These are phyloP conservation scores for Galeopsis tetrahit DNA, from an alignment of 257 asterid species.

Conservation along the genomic window DNA sequence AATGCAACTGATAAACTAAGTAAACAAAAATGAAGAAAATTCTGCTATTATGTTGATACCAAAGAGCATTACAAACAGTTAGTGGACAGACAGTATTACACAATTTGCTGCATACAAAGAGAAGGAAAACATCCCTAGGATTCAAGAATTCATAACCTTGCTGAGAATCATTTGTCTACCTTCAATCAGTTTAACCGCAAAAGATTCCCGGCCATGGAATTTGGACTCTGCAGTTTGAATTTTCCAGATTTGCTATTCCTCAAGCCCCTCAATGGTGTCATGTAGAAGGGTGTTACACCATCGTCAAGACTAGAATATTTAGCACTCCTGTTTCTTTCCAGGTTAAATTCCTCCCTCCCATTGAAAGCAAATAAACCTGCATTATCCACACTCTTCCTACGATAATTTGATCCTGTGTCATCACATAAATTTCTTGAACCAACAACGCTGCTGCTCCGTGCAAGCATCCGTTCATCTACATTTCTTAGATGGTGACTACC, in stretches of 20 bases:
- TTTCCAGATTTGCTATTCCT: slow-evolving; percentile 57
- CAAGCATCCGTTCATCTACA: slow-evolving; percentile 51
- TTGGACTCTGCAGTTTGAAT: slow-evolving; percentile 49
- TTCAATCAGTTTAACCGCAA: slow-evolving; percentile 56
- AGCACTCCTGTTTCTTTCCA: slow-evolving; percentile 50
- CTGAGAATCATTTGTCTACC: slow-evolving; percentile 34
- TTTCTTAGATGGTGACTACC: slow-evolving; percentile 37
- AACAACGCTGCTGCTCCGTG: slow-evolving; percentile 63
- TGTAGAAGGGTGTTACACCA: slow-evolving; percentile 64
- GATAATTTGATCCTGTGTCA: slow-evolving; percentile 45
- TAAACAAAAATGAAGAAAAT: slow-evolving; percentile 15
- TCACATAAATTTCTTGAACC: slow-evolving; percentile 63
- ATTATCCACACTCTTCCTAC: slow-evolving; percentile 59
- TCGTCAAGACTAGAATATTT: slow-evolving; percentile 47
- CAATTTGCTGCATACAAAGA: slow-evolving; percentile 30
- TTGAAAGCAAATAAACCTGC: slow-evolving; percentile 40
- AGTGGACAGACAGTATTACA: slow-evolving; percentile 39
- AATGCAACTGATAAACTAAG: slow-evolving; percentile 5
- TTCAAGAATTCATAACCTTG: slow-evolving; percentile 37
- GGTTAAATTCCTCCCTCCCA: slow-evolving; percentile 51
- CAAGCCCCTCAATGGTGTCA: slow-evolving; percentile 77
- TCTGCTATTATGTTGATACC: slow-evolving; percentile 32
- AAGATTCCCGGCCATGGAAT: slow-evolving; percentile 47
- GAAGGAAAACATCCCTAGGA: slow-evolving; percentile 30
- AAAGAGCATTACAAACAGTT: slow-evolving; percentile 34